Base-by-base conservation (phyloP, 768 basidiomycete species). In the Boletus subcaerulescens region DNA sequence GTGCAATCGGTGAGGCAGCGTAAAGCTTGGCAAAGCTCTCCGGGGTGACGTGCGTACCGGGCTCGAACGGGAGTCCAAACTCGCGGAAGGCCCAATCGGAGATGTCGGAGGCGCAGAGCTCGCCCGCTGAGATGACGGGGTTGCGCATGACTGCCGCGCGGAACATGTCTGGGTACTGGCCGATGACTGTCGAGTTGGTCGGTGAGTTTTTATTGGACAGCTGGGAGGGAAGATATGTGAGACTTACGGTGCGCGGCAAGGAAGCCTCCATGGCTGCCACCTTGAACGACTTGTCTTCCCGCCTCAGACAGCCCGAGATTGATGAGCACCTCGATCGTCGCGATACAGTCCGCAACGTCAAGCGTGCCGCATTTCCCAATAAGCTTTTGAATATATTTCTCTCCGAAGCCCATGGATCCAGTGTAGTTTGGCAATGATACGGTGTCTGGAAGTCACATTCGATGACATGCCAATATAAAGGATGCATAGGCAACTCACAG, bases 261-360 rank as follows among this genome's bases (percentile, higher is more conserved):
- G 64, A 85, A 89, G 2, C 87, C 87, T 0, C 87, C 87, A 55
- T 91, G 89, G 44, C 82, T 85, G 39, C 87, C 88, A 5, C 88
- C 87, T 48, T 72, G 72, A 1, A 87, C 64, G 31, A 86, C 74
- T 48, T 82, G 78, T 56, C 78, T 80, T 8, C 80, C 82, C 14
- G 74, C 64, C 41, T 74, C 70, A 1, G 84, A 77, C 1, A 87
- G 67, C 1, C 80, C 80, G 5, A 78, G 66, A 14, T 69, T 61
- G 32, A 84, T 70, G 41, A 89, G 77, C 56, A 83, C 74, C 20
- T 73, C 65, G 3, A 78, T 76, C 2, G 83, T 76, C 8, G 76
- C 80, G 17, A 85, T 77, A 55, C 84, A 86, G 48, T 88, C 86
- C 39, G 77, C 74, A 14, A 90, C 83, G 56, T 89, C 88, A 10